Evolutionary conservation across 2,329 filamentous ascomycete genomes (phyloP).

Genomic region (Sporothrix humicola): DNA sequence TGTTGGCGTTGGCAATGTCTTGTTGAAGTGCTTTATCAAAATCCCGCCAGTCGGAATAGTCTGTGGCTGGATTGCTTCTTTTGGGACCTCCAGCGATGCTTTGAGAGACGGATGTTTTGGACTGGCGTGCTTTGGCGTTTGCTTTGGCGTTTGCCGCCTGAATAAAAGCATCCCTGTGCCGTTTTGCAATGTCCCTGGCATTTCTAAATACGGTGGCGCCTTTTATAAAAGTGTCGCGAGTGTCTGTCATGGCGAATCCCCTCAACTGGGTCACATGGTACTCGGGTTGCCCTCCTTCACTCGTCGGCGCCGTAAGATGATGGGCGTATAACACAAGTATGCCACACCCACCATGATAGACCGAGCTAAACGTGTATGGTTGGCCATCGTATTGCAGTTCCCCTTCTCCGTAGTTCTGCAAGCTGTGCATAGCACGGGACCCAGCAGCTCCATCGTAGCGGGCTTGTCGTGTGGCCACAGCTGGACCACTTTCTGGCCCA

Average conservation of each 20-base stretch:
- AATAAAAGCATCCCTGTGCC: conserved; percentile 46
- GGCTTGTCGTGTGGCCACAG: conserved; percentile 46
- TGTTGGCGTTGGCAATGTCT: background rate
- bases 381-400: conserved; percentile 48
- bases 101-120: background rate
- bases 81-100: background rate
- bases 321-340: conserved; percentile 48
- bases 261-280: conserved; percentile 51
- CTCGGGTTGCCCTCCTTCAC: conserved; percentile 44
- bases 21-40: conserved; percentile 6
- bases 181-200: conserved; percentile 47
- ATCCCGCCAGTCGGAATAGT: conserved; percentile 5
- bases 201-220: conserved; percentile 51
- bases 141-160: conserved; percentile 36
- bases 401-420: conserved; percentile 46
- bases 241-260: conserved; percentile 41
- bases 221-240: conserved; percentile 40
- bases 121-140: background rate
- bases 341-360: conserved; percentile 45
- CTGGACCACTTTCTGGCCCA: conserved; percentile 43
- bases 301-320: conserved; percentile 45
- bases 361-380: conserved; percentile 49
- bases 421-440: conserved; percentile 46
- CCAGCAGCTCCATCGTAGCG: conserved; percentile 48
- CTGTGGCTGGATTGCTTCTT: conserved; percentile 3